Base-by-base conservation (phyloP, 2,329 filamentous ascomycete species). In the Paecilomyces variotii region DNA sequence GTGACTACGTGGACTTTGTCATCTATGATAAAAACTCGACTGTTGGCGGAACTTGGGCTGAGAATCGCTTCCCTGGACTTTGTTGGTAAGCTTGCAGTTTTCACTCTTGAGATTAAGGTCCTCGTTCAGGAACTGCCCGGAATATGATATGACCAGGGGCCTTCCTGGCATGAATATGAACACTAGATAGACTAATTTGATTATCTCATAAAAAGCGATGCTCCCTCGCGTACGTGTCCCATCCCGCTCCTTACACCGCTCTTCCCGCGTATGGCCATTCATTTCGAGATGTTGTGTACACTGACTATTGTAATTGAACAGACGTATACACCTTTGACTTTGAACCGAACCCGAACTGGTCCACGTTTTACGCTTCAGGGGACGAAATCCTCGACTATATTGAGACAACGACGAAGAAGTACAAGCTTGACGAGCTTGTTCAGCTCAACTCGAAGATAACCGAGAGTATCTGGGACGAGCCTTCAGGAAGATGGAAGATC, bases 371-470 rank as follows among this genome's bases (percentile, higher is more conserved):
- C 56, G 72, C 74, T 4, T 66, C 65, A 4, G 74, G 74, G 0
- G 61, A 64, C 4, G 77, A 78, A 61, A 79, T 79, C 30, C 66
- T 70, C 7, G 70, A 74, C 5, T 79, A 79, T 59, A 74, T 78
- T 65, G 65, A 75, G 50, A 59, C 62, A 1, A 68, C 70, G 4
- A 73, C 72, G 5, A 67, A 63, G 53, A 78, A 78, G 60, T 75
- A 73, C 59, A 67, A 71, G 25, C 68, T 77, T 0, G 73, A 74
- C 53, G 65, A 71, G 7, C 68, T 76, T 51, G 61, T 79, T 11
- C 70, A 74, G 50, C 65, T 77, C 32, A 67, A 71, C 19, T 71
- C 74, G 32, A 67, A 68, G 4, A 75, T 79, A 1, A 64, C 70
- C 2, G 68, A 68, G 26, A 72, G 76, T 0, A 57, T 64, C 2